phyloP scores from a whole-genome alignment of 805 yeast species.

The Lachancea waltii region DNA sequence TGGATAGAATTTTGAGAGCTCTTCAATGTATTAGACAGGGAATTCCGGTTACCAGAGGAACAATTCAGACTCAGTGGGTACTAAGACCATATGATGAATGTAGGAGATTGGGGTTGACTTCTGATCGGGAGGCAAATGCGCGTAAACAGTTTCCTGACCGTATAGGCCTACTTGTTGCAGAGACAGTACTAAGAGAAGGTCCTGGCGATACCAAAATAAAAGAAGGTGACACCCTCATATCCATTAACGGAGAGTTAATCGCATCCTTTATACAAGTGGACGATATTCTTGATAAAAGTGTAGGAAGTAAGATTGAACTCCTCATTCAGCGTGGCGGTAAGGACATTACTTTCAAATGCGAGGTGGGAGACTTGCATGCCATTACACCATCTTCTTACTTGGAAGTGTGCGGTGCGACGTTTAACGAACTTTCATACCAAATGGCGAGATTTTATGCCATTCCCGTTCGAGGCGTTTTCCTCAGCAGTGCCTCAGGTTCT shows the following conservation, averaged over 20 bases:
- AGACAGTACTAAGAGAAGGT: conserved; percentile 74
- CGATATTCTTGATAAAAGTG: conserved; percentile 65
- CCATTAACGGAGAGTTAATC: conserved; percentile 59
- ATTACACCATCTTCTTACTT: conserved; percentile 80
- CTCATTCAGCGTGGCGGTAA: conserved; percentile 71
- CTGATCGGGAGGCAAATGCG: conserved; percentile 64
- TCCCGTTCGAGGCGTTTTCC: conserved; percentile 79
- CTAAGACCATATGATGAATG: conserved; percentile 87
- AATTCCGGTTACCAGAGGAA: conserved; percentile 72
- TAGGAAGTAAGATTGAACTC: conserved; percentile 52
- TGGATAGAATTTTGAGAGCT: conserved; percentile 77
- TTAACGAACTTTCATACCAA: conserved; percentile 82
- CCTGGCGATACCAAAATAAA: conserved; percentile 67
- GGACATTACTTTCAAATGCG: conserved; percentile 42
- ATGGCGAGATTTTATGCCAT: conserved; percentile 78
- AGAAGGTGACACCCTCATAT: conserved; percentile 81
- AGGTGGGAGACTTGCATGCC: conserved; percentile 68
- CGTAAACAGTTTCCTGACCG: conserved; percentile 63
- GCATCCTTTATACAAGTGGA: conserved; percentile 76
- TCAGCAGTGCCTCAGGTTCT: conserved; percentile 71
- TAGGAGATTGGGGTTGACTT: conserved; percentile 73
- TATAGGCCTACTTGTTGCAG: conserved; percentile 80
- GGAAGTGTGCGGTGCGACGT: conserved; percentile 79
- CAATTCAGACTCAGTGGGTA: conserved; percentile 85
- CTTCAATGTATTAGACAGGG: conserved; percentile 59